Evolutionary conservation across 345 rosid species (phyloP), one percentile per base, ranked within the genome.

Genomic region (Salix exigua): DNA sequence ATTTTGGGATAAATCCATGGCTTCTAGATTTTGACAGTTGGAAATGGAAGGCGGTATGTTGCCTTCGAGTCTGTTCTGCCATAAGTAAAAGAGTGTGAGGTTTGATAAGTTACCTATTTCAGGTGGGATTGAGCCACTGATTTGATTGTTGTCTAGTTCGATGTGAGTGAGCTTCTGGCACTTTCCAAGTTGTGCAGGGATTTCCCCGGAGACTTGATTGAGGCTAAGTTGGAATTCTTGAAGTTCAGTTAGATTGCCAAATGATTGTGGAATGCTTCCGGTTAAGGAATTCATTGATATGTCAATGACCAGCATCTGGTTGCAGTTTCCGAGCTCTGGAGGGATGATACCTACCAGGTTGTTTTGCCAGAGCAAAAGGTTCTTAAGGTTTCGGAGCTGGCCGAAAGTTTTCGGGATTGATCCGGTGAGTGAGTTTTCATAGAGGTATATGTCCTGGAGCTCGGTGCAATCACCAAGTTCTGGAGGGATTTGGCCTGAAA

Each of bases 21-120:
- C 96, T 75, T 91, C 92, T 50, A 94, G 80, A 75, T 85, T 88
- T 72, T 31, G 88, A 80, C 98, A 92, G 61, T 79, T 73, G 33
- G 95, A 88, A 65, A 94, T 84, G 77, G 89, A 83, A 5, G 74
- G 50, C 0, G 97, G 98, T 66, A 94, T 91, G 77, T 66, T 84
- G 19, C 98, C 94, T 76, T 92, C 91, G 25, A 94, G 87, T 80
- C 84, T 86, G 85, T 94, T 92, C 87, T 87, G 92, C 97, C 97
- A 94, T 2, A 92, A 85, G 77, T 88, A 92, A 75, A 94, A 83
- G 37, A 92, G 82, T 10, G 94, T 86, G 73, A 94, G 83, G 75
- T 92, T 88, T 9, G 81, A 73, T 7, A 94, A 80, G 53, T 86
- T 85, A 5, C 92, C 90, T 37, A 94, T 77, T 73, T 87, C 90